Evolutionary conservation across 306 rosid genomes (phyloP).

Genomic region (Elaeagnus macrophylla): DNA sequence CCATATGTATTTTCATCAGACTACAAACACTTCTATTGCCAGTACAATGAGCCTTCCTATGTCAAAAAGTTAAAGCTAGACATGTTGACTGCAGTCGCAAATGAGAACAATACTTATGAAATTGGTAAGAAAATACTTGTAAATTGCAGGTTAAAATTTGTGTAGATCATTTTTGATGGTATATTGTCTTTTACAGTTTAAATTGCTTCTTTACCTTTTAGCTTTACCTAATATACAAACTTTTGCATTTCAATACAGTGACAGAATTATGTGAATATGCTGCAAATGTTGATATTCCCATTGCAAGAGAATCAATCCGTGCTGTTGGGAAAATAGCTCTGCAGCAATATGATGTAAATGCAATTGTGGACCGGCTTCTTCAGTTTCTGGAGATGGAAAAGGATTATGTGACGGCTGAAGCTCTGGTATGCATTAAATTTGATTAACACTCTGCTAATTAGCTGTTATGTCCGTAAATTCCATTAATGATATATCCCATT

Average conservation of each 20-base stretch:
- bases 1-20: constrained; percentile 89
- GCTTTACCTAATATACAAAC: constrained; percentile 22
- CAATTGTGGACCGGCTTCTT: constrained; percentile 94
- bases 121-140: constrained; percentile 47
- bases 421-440: constrained; percentile 59
- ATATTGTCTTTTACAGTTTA: constrained; percentile 11
- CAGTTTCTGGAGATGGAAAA: constrained; percentile 99
- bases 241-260: constrained; percentile 51
- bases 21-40: constrained; percentile 98
- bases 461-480: no score
- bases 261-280: constrained; percentile 98
- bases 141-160: constrained; percentile 14
- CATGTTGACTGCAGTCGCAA: constrained; percentile 98
- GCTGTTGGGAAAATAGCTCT: constrained; percentile 99
- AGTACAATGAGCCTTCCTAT: constrained; percentile 97
- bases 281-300: constrained; percentile 99
- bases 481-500: no score
- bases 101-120: constrained; percentile 96
- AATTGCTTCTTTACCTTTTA: constrained; percentile 9
- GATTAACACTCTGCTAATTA: no score
- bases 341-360: constrained; percentile 98
- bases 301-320: constrained; percentile 98
- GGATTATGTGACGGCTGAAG: constrained; percentile 97
- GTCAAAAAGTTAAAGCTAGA: constrained; percentile 98
- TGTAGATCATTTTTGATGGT: constrained; percentile 9